phyloP scores from a whole-genome alignment of 345 rosid species.

The Heritiera fomes region DNA sequence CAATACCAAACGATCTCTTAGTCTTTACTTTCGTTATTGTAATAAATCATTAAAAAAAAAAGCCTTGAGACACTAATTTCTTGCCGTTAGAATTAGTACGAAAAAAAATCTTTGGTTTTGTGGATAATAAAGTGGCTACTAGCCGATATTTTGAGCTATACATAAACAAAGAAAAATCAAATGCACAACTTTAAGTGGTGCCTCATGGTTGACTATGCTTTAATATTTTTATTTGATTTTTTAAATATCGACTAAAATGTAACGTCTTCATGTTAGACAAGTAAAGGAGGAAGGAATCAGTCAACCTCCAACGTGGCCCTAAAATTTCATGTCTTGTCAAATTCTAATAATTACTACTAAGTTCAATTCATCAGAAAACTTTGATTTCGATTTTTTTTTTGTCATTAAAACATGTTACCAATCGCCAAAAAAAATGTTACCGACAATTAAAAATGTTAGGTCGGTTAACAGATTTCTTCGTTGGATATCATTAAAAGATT shows the following conservation, averaged over 20 bases:
- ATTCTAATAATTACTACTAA: not conserved
- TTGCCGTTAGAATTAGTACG: not conserved
- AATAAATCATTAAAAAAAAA: not conserved
- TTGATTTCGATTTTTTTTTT: not conserved
- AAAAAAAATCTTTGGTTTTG: not conserved
- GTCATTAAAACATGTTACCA: too few relatives aligned
- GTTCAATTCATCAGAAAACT: not conserved
- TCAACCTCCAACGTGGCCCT: not conserved
- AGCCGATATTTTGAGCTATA: not conserved
- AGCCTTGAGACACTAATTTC: not conserved
- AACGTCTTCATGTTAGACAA: conserved; percentile 4
- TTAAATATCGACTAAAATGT: not conserved
- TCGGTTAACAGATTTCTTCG: too few relatives aligned
- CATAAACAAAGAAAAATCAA: not conserved
- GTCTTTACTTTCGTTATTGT: not conserved
- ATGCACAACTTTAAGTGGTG: not conserved
- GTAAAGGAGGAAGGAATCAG: not conserved
- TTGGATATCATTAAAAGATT: too few relatives aligned
- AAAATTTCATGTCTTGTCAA: not conserved
- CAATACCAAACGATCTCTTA: too few relatives aligned
- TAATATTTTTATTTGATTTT: too few relatives aligned
- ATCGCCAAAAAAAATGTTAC: too few relatives aligned
- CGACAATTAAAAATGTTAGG: too few relatives aligned
- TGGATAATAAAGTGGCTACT: not conserved
- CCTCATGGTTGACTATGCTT: too few relatives aligned